phyloP scores from a whole-genome alignment of 2,329 filamentous ascomycete species.

The Penicillium sp. region DNA sequence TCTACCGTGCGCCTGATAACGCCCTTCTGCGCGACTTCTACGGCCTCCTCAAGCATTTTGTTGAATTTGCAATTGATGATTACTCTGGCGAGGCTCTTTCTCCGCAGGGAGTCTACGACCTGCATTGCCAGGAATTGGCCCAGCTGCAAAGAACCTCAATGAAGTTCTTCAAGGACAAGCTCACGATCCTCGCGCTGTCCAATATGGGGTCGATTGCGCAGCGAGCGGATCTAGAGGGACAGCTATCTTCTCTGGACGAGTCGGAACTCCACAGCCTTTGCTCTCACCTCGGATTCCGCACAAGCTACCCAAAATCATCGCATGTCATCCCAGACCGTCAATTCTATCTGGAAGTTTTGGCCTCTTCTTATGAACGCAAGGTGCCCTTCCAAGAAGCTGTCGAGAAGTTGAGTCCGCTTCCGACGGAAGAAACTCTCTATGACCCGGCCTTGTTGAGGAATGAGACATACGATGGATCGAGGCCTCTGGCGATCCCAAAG shows the following conservation, averaged over 20 bases:
- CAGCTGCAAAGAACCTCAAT: conserved; percentile 68
- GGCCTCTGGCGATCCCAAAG: conserved; percentile 82
- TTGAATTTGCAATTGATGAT: conserved; percentile 81
- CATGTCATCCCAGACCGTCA: conserved; percentile 53
- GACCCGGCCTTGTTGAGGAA: conserved; percentile 69
- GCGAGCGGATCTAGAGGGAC: conserved; percentile 64
- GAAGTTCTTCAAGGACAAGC: conserved; percentile 76
- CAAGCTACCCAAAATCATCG: conserved; percentile 66
- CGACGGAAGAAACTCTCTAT: conserved; percentile 72
- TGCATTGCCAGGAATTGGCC: conserved; percentile 67
- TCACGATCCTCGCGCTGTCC: conserved; percentile 82
- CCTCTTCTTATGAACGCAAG: conserved; percentile 65
- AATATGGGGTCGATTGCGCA: conserved; percentile 85
- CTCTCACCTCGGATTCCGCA: conserved; percentile 64
- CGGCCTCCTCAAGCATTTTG: conserved; percentile 74
- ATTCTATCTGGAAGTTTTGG: conserved; percentile 55
- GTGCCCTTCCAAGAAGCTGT: conserved; percentile 75
- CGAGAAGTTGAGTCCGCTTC: conserved; percentile 63
- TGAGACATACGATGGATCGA: conserved; percentile 77
- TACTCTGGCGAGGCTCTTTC: conserved; percentile 72
- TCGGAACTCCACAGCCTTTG: conserved; percentile 64
- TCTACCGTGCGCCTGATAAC: conserved; percentile 67
- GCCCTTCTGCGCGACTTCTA: conserved; percentile 71
- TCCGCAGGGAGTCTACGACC: conserved; percentile 64
- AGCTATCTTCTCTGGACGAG: conserved; percentile 65